phyloP scores from a whole-genome alignment of 2,329 filamentous ascomycete genomes.

The Chalaropsis thielavioides region DNA sequence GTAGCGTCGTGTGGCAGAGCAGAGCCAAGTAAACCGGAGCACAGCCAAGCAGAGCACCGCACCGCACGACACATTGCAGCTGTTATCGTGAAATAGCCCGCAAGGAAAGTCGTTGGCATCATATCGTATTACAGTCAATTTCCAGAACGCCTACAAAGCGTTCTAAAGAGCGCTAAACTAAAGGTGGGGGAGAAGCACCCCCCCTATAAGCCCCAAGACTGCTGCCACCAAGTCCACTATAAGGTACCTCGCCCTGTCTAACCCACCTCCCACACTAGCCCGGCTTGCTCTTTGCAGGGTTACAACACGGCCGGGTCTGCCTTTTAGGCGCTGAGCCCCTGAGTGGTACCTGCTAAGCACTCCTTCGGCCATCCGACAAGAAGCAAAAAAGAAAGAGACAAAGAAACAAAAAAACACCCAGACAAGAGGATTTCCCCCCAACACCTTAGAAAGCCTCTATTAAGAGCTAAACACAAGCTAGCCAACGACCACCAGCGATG shows the following conservation, averaged over 20 bases:
- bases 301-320: neutral
- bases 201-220: neutral
- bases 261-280: no score
- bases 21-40: neutral
- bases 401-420: neutral
- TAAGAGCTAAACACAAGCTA: no score
- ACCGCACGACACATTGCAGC: neutral
- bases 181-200: neutral
- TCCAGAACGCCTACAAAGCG: neutral
- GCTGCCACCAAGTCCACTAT: neutral
- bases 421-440: neutral
- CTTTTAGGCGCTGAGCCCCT: neutral
- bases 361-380: no score
- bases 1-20: neutral
- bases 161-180: neutral
- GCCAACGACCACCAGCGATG: no score
- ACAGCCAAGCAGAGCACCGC: neutral
- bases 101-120: neutral
- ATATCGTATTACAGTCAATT: neutral
- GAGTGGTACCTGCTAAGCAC: neutral
- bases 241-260: neutral
- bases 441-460: no score
- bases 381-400: neutral
- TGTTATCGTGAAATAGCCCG: neutral
- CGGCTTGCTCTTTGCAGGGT: neutral